Evolutionary conservation across 2,329 filamentous ascomycete genomes (phyloP).

Genomic region (Penicillium sp.): DNA sequence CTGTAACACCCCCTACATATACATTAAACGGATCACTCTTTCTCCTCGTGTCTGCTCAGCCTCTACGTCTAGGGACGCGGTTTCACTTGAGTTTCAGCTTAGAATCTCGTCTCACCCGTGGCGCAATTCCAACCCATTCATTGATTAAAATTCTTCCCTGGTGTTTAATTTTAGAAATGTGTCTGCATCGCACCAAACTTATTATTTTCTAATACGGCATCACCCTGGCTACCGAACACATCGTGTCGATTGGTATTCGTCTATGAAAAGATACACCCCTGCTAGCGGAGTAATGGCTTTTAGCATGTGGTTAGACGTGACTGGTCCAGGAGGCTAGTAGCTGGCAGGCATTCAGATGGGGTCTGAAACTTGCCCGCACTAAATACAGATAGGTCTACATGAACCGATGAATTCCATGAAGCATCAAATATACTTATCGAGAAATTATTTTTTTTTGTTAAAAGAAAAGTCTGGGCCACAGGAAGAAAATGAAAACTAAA

Average conservation of each 20-base stretch:
- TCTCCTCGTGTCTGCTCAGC: no score
- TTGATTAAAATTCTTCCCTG: background rate
- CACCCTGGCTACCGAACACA: background rate
- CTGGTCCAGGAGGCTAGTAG: background rate
- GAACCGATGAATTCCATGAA: background rate
- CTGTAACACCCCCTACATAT: no score
- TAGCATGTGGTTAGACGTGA: background rate
- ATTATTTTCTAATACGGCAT: background rate
- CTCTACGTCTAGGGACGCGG: no score
- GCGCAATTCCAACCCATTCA: no score
- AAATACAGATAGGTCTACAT: background rate
- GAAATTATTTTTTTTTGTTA: background rate
- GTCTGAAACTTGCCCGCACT: background rate
- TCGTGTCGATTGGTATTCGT: no score
- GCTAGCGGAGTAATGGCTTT: no score
- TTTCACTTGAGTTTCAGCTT: no score
- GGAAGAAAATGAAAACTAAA: background rate
- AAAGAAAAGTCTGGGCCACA: background rate
- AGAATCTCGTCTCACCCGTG: no score
- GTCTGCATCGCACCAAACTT: background rate
- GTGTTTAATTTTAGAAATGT: background rate
- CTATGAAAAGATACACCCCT: no score
- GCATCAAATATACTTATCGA: background rate
- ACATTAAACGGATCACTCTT: no score
- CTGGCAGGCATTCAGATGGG: background rate